Base-by-base conservation (phyloP, 331 rosid species). In the Ulmus americana region DNA sequence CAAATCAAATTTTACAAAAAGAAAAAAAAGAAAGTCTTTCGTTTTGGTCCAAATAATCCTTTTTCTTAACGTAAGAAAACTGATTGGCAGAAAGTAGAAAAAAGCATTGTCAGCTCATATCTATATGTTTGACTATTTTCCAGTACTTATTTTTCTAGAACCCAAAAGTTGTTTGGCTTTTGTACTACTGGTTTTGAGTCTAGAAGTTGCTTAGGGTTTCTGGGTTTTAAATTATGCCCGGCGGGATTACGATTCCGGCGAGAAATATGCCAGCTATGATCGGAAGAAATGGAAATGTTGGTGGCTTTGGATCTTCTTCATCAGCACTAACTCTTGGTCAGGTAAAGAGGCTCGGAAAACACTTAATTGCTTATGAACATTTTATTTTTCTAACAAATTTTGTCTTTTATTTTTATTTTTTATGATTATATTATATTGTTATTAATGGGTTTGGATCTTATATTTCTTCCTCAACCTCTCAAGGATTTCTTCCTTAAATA, bases 191-290 rank as follows among this genome's bases (percentile, higher is more conserved):
- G n/a, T 39, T 45, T n/a, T 20, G 38, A 45, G 38, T 35, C 44
- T 56, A 56, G 61, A 56, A 8, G 11, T 28, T 28, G 35, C 42
- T 49, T 71, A 63, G 70, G 70, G 65, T 10, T 75, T 72, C 66
- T 69, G 75, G 63, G 69, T 12, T 10, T 70, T 46, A 45, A 74
- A 77, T 59, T 58, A 92, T 92, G 96, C 95, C 88, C 1, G 83
- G 84, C 65, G 84, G 96, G 68, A 74, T 85, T 61, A 86, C 79
- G 80, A 80, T 80, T 78, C 87, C 85, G 63, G 87, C 80, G 22
- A 78, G 85, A 70, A 85, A 83, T 70, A 82, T 86, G 85, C 73
- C 77, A 5, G 81, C 82, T n/a, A 64, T 86, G 78, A 73, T 86
- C 28, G 76, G 82, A 76, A 77, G 75, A 51, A 89, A 82, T 63